Base-by-base conservation (phyloP, 2,329 filamentous ascomycete species). In the Fusarium luffae region DNA sequence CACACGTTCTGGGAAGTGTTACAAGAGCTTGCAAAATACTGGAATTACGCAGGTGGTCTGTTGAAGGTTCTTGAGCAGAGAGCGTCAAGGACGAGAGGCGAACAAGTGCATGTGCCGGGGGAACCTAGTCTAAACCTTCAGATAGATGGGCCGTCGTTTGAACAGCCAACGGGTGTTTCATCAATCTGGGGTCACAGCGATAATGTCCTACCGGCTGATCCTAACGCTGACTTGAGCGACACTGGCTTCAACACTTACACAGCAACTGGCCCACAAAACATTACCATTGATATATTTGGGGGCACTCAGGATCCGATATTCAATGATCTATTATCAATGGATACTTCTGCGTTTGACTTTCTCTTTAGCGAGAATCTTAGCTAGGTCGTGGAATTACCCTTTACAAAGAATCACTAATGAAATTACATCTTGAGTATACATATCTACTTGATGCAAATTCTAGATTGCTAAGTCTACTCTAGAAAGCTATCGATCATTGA, bases 31-130 rank as follows among this genome's bases (percentile, higher is more conserved):
- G 43, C 50, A 1, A 63, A 49, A 9, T 63, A 63, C 12, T 63
- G 59, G 59, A 63, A 44, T 12, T 63, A 57, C 14, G 60, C 60
- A 2, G 48, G 41, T 10, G 60, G 60, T 0, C 3, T 63, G 0
- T 18, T 63, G 4, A 44, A 49, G 14, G 34, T 63, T 4, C 49
- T 63, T 16, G 60, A 63, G 14, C 49, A 63, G 19, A 57, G 59
- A 4, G 49, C 28, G 8, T 63, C 14, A 44, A 44, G 21, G 11
- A 21, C 14, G 9, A 42, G 28, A 9, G 48, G 19, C 0, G 46
- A 47, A 4, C n/a, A n/a, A 28, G 19, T 18, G 2, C 14, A 44
- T 8, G 9, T 5, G 4, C 23, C 13, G 0, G 7, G 4, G 4
- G 37, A 42, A 14, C 3, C 37, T 6, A 32, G 23, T 10, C 30